Evolutionary conservation across 108 stramenopile species (phyloP).

Genomic region (Aurantiochytrium sp.): DNA sequence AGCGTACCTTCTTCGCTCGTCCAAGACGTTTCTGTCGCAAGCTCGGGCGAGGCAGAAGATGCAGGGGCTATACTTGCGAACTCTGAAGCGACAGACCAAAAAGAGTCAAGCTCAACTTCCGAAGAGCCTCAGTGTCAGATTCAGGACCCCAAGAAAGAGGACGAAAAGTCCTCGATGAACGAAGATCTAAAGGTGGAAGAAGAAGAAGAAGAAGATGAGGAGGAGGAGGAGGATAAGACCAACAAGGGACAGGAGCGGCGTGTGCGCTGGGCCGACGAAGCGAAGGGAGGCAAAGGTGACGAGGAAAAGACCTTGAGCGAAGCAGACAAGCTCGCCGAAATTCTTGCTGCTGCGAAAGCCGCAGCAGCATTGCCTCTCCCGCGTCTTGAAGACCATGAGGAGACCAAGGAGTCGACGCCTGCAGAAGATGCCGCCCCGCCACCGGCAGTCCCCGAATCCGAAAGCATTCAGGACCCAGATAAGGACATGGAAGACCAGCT

Average conservation of each 20-base stretch:
- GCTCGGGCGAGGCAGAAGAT: neutral
- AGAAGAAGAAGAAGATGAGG: neutral
- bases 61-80: neutral
- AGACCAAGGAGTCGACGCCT: too few relatives aligned
- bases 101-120: too few relatives aligned
- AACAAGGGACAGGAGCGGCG: neutral
- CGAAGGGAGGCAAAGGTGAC: too few relatives aligned
- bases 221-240: neutral
- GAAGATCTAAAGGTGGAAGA: neutral
- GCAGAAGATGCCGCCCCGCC: too few relatives aligned
- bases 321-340: neutral
- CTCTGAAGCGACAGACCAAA: too few relatives aligned
- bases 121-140: too few relatives aligned
- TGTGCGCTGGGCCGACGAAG: too few relatives aligned
- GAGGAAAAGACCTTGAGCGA: neutral
- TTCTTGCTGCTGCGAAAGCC: neutral
- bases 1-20: neutral
- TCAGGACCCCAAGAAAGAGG: too few relatives aligned
- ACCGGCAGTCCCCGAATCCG: too few relatives aligned
- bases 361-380: neutral
- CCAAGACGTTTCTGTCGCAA: neutral
- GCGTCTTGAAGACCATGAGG: neutral
- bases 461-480: too few relatives aligned
- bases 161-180: too few relatives aligned
- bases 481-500: too few relatives aligned